phyloP scores from a whole-genome alignment of 1,284 basidiomycete species.

The Pseudozyma sp. region DNA sequence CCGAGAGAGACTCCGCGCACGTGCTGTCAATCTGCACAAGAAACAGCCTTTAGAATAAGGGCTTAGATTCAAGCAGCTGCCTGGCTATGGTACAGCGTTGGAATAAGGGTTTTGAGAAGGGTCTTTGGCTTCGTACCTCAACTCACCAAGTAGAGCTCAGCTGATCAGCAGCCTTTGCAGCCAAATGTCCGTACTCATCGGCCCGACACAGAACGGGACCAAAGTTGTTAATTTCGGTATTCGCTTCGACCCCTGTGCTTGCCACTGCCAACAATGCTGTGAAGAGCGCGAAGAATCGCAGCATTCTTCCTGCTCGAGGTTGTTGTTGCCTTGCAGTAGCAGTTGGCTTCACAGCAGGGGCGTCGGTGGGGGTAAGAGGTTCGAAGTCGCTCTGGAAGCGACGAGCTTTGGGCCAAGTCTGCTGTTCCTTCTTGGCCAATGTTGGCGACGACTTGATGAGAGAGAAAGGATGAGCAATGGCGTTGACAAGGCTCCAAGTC shows the following conservation, averaged over 20 bases:
- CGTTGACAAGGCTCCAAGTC: slow-evolving; percentile 2
- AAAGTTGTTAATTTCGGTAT: slow-evolving; percentile 54
- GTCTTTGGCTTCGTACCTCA: too few relatives aligned
- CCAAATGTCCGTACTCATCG: slow-evolving; percentile 54
- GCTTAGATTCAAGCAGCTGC: too few relatives aligned
- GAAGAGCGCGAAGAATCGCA: slow-evolving; percentile 43
- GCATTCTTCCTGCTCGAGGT: slow-evolving; percentile 21
- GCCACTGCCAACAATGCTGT: slow-evolving; percentile 21
- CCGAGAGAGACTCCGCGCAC: too few relatives aligned
- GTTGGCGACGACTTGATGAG: not conserved
- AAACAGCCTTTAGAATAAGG: too few relatives aligned
- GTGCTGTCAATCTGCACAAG: too few relatives aligned
- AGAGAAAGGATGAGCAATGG: slow-evolving; percentile 13
- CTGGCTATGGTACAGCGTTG: too few relatives aligned
- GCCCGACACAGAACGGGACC: slow-evolving; percentile 51
- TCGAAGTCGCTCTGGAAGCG: slow-evolving; percentile 41
- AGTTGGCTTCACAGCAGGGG: not conserved
- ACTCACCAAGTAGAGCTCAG: slow-evolving; percentile 47
- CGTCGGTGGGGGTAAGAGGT: slow-evolving; percentile 1
- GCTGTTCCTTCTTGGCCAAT: not conserved
- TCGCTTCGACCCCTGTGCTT: slow-evolving; percentile 22
- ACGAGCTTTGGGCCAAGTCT: slow-evolving; percentile 12
- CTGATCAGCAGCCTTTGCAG: slow-evolving; percentile 50
- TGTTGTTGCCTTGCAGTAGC: not conserved
- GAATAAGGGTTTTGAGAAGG: too few relatives aligned